A percentile compares a stretch with the other conserved stretches of the same genome.
Evolutionary conservation across 2,329 filamentous ascomycete species (phyloP).

Genomic region (Chaetomium sp.): DNA sequence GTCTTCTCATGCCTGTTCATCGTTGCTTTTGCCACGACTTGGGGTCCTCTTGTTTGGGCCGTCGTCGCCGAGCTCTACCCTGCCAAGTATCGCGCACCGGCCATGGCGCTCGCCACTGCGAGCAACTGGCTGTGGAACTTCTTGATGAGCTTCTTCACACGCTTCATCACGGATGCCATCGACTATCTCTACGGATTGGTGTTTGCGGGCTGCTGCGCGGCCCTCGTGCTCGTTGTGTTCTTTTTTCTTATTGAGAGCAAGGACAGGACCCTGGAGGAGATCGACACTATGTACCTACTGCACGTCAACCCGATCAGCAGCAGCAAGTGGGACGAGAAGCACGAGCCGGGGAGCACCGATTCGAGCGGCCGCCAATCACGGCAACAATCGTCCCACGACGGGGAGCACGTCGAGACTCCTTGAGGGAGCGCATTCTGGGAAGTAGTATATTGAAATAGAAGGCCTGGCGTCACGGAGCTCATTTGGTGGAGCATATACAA

Average conservation of each 20-base stretch:
- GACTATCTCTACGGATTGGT: constrained; percentile 75
- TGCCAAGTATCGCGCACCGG: constrained; percentile 61
- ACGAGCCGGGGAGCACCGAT: constrained; percentile 7
- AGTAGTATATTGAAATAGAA: constrained; percentile 3
- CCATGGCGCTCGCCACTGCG: constrained; percentile 62
- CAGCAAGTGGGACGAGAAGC: constrained; percentile 31
- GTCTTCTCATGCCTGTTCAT: constrained; percentile 78
- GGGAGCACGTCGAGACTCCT: constrained; percentile 16
- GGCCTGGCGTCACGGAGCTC: constrained; percentile 20
- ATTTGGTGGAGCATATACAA: constrained; percentile 10
- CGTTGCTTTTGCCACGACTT: constrained; percentile 67
- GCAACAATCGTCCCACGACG: constrained; percentile 17
- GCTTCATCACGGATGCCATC: constrained; percentile 73
- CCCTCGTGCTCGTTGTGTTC: constrained; percentile 67
- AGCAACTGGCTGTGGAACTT: constrained; percentile 76
- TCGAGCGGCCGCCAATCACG: constrained; percentile 20
- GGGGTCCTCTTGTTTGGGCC: constrained; percentile 71
- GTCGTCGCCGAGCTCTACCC: constrained; percentile 69
- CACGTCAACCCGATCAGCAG: constrained; percentile 56
- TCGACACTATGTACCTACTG: constrained; percentile 76
- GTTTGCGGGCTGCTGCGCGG: constrained; percentile 71
- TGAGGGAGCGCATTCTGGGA: constrained; percentile 7
- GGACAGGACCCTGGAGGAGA: constrained; percentile 74
- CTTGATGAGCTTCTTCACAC: constrained; percentile 74
- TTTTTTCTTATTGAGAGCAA: constrained; percentile 78